These are phyloP conservation scores for Botrytis squamosa DNA, from an alignment of 2,329 filamentous ascomycete species.

Conservation along the genomic window DNA sequence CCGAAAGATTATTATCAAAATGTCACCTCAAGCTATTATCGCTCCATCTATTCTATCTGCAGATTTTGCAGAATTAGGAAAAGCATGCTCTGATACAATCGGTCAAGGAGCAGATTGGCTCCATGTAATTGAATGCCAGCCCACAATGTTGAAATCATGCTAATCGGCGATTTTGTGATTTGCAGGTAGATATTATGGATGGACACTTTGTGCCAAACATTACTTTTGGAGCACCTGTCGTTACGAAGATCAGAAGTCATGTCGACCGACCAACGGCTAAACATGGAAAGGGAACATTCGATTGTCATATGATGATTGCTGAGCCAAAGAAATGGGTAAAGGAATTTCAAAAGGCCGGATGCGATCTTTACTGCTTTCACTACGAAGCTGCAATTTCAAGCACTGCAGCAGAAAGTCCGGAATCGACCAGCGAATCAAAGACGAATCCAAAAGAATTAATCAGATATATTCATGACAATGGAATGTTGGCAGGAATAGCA, in stretches of 20 bases:
- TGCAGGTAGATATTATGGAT: constrained; percentile 86
- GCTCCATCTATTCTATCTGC: constrained; percentile 97
- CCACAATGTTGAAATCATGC: not conserved
- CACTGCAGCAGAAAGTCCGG: constrained; percentile 77
- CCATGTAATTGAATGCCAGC: constrained; percentile 5
- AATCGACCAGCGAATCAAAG: constrained; percentile 63
- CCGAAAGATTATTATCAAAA: constrained; percentile 42
- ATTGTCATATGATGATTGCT: constrained; percentile 99
- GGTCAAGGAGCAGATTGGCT: constrained; percentile 77
- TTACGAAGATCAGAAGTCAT: constrained; percentile 86
- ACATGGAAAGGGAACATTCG: constrained; percentile 85
- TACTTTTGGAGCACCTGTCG: constrained; percentile 92
- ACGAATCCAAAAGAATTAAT: constrained; percentile 85
- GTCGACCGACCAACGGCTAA: constrained; percentile 71
- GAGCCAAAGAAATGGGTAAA: constrained; percentile 99
- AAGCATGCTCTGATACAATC: constrained; percentile 84
- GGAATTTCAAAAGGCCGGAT: constrained; percentile 89
- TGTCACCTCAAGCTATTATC: constrained; percentile 91
- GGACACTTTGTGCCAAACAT: constrained; percentile 99
- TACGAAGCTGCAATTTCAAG: constrained; percentile 90
- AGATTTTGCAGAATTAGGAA: constrained; percentile 86
- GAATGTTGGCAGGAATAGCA: constrained; percentile 88
- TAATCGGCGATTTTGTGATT: not conserved
- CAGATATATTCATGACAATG: constrained; percentile 82
- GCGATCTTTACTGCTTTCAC: constrained; percentile 99